Conservation (phyloP, 495 filamentous ascomycete species). For the Chaetomium fimeti region DNA sequence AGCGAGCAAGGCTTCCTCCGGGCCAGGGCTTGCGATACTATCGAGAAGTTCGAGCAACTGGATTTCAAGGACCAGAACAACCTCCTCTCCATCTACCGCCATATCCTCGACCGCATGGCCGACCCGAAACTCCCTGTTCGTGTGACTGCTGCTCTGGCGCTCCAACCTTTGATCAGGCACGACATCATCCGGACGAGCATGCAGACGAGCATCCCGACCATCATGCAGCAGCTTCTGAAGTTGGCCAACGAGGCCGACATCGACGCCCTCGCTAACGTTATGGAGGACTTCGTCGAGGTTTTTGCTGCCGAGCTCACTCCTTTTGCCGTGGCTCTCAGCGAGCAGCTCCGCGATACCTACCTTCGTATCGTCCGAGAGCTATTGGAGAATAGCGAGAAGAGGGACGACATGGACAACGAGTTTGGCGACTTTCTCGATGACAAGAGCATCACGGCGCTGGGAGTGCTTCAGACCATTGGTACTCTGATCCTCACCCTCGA, state of each 20-base stretch:
- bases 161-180: slow-evolving; percentile 93
- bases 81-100: slow-evolving; percentile 89
- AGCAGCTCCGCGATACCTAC: slow-evolving; percentile 95
- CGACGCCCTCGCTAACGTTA: slow-evolving; percentile 94
- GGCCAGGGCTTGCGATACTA: slow-evolving; percentile 90
- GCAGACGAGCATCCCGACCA: slow-evolving; percentile 98
- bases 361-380: slow-evolving; percentile 90
- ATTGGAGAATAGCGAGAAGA: slow-evolving; percentile 75
- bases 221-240: slow-evolving; percentile 98
- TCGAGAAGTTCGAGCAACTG: slow-evolving; percentile 95
- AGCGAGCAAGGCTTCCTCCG: slow-evolving; percentile 90
- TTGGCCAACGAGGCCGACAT: slow-evolving; percentile 94
- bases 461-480: slow-evolving; percentile 95
- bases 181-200: slow-evolving; percentile 89
- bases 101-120: slow-evolving; percentile 96
- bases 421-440: slow-evolving; percentile 93
- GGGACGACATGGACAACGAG: slow-evolving; percentile 67
- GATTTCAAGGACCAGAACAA: slow-evolving; percentile 95
- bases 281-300: slow-evolving; percentile 99
- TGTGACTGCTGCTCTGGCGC: slow-evolving; percentile 88
- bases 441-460: slow-evolving; percentile 96
- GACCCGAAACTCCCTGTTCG: slow-evolving; percentile 87
- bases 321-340: slow-evolving; percentile 95
- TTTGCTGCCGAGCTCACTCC: slow-evolving; percentile 94
- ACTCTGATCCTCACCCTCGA: slow-evolving; percentile 95